Conservation (phyloP, 352 stramenopile genomes). For the Phytophthora pisi region DNA sequence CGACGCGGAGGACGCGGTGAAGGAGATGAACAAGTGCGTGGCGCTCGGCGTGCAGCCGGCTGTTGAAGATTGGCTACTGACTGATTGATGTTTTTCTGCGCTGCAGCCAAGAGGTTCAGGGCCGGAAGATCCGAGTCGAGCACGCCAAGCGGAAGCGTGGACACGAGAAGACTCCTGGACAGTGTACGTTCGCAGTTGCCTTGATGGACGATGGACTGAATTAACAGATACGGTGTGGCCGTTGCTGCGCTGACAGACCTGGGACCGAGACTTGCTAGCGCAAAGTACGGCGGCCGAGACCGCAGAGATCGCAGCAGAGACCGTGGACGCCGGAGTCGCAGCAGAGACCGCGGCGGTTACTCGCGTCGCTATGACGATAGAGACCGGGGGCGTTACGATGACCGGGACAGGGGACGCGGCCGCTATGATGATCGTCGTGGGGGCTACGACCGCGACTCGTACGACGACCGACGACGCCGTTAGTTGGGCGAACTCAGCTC, state of each 20-base stretch:
- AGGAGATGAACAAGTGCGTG: constrained; percentile 79
- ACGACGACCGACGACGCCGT: constrained; percentile 48
- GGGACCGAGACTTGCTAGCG: constrained; percentile 70
- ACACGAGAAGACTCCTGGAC: constrained; percentile 84
- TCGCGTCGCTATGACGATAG: constrained; percentile 54
- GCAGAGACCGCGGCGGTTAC: constrained; percentile 46
- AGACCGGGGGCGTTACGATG: constrained; percentile 50
- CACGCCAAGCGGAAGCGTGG: constrained; percentile 81
- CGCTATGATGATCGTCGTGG: constrained; percentile 56
- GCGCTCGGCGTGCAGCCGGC: neutral
- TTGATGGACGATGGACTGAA: neutral
- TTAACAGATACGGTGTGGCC: neutral
- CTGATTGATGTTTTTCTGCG: neutral
- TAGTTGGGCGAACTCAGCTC: constrained; percentile 20
- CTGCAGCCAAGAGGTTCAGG: constrained; percentile 74
- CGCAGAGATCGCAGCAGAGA: constrained; percentile 56
- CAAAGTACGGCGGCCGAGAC: constrained; percentile 65
- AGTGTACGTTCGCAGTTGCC: constrained; percentile 53
- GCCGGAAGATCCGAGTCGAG: constrained; percentile 76
- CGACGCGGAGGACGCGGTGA: constrained; percentile 78
- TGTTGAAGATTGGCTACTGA: neutral
- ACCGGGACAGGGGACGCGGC: constrained; percentile 57
- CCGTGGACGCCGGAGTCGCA: constrained; percentile 53
- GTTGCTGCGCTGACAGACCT: constrained; percentile 49
- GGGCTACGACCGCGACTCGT: constrained; percentile 47